phyloP scores from a whole-genome alignment of 2,329 filamentous ascomycete species.

The Dactylellina parvicollis region DNA sequence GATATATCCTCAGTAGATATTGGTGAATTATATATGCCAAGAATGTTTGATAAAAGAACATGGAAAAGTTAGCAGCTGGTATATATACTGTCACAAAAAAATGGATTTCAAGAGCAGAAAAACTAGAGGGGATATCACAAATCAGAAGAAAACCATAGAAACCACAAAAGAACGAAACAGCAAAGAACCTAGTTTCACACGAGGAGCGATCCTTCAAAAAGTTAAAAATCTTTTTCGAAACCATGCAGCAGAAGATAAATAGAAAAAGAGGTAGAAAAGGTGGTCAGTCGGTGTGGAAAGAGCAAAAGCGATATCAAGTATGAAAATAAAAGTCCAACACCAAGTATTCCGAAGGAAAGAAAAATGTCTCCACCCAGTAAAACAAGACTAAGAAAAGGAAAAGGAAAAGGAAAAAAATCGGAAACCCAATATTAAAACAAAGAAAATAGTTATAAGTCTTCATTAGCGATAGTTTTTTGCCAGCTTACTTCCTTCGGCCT shows the following conservation, averaged over 20 bases:
- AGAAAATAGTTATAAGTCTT: conserved; percentile 12
- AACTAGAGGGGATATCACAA: conserved; percentile 41
- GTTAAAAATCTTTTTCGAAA: conserved; percentile 17
- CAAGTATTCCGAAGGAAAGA: conserved; percentile 18
- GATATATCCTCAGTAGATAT: not conserved
- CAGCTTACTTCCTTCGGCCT: no score
- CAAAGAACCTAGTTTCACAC: conserved; percentile 27
- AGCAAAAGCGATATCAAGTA: conserved; percentile 26
- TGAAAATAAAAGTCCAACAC: conserved; percentile 31
- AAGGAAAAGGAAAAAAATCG: conserved; percentile 24
- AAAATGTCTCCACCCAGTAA: conserved; percentile 16
- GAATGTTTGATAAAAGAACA: no score
- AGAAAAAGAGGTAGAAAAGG: not conserved
- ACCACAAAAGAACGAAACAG: not conserved
- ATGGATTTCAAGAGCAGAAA: not conserved
- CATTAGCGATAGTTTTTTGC: not conserved
- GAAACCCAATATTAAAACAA: conserved; percentile 23
- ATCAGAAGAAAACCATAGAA: conserved; percentile 6
- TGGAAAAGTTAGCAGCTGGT: no score
- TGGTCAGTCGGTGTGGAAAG: not conserved
- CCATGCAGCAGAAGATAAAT: conserved; percentile 15
- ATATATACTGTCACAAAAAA: conserved; percentile 20
- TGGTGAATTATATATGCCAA: no score
- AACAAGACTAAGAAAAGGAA: not conserved
- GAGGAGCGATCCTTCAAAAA: conserved; percentile 41